Percentiles rank a stretch among this genome's conserved stretches.
These are phyloP conservation scores for Maudiozyma pseudohumilis DNA, from an alignment of 805 yeast species.

Conservation along the genomic window DNA sequence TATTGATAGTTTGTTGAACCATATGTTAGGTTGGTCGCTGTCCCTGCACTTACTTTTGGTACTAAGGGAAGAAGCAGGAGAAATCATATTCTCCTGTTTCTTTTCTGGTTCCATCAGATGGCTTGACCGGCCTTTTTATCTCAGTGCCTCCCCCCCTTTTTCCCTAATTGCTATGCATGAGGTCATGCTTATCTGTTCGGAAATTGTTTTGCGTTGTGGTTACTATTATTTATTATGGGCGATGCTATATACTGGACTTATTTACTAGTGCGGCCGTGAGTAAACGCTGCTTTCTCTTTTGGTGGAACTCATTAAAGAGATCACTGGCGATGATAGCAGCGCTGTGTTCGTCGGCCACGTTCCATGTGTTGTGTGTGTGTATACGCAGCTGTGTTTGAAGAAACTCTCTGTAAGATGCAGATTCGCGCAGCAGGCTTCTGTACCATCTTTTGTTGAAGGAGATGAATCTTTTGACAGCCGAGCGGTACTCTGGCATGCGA, in stretches of 20 bases:
- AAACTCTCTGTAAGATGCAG: conserved; percentile 9
- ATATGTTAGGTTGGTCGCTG: conserved; percentile 23
- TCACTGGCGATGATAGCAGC: not conserved
- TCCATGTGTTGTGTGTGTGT: not conserved
- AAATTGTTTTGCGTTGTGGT: not conserved
- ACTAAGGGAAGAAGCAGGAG: not conserved
- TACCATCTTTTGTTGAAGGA: conserved; percentile 10
- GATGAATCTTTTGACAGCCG: conserved; percentile 12
- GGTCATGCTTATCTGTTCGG: conserved; percentile 17
- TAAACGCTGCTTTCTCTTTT: not conserved
- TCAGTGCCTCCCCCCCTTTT: conserved; percentile 14
- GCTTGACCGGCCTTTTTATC: conserved; percentile 26
- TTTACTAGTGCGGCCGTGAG: not conserved
- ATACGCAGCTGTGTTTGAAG: conserved; percentile 4
- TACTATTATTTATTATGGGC: conserved; percentile 1
- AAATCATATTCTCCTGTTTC: conserved; percentile 3
- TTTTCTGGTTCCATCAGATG: conserved; percentile 8
- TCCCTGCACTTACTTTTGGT: conserved; percentile 20
- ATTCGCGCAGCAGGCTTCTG: conserved; percentile 2
- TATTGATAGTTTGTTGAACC: conserved; percentile 9
- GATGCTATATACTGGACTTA: not conserved
- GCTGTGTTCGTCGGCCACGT: too few relatives aligned
- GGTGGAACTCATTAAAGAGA: conserved; percentile 1
- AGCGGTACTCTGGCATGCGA: conserved; percentile 4
- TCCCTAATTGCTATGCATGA: conserved; percentile 17